Conservation (phyloP, 305 asterid genomes). For the Fraxinus velutina region DNA sequence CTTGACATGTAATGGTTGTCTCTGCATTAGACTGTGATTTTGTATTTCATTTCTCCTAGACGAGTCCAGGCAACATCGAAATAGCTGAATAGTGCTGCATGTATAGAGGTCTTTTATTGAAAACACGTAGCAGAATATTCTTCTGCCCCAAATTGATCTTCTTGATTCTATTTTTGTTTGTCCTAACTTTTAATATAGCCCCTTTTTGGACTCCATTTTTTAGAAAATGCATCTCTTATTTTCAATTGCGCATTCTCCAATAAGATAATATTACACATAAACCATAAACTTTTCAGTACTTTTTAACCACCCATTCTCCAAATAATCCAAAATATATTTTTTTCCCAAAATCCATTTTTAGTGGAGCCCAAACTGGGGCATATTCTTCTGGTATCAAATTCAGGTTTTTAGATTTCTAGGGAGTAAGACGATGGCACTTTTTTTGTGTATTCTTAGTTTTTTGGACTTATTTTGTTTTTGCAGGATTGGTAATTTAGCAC, state of each 20-base stretch:
- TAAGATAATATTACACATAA: background rate
- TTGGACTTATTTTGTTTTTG: slow-evolving; percentile 18
- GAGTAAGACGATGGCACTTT: background rate
- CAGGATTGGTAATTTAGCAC: slow-evolving; percentile 91
- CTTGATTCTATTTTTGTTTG: slow-evolving; percentile 3
- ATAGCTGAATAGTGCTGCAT: background rate
- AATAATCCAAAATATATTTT: background rate
- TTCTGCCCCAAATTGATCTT: background rate
- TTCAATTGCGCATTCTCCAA: background rate
- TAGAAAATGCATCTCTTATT: background rate
- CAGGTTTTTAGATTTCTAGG: background rate
- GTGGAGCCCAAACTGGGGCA: background rate
- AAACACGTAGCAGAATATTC: background rate
- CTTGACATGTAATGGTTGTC: background rate
- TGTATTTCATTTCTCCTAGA: slow-evolving; percentile 7
- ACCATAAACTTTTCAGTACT: background rate
- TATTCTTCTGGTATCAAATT: background rate
- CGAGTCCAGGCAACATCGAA: slow-evolving; percentile 6
- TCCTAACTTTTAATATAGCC: background rate
- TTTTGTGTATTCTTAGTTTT: slow-evolving; percentile 5
- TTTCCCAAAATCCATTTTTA: background rate
- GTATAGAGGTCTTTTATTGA: slow-evolving; percentile 10
- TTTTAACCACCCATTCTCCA: background rate
- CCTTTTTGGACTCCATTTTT: background rate
- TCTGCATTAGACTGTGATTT: background rate